Base-by-base conservation (phyloP, 371 early-diverging fungal species). In the Dichotomocladium elegans region DNA sequence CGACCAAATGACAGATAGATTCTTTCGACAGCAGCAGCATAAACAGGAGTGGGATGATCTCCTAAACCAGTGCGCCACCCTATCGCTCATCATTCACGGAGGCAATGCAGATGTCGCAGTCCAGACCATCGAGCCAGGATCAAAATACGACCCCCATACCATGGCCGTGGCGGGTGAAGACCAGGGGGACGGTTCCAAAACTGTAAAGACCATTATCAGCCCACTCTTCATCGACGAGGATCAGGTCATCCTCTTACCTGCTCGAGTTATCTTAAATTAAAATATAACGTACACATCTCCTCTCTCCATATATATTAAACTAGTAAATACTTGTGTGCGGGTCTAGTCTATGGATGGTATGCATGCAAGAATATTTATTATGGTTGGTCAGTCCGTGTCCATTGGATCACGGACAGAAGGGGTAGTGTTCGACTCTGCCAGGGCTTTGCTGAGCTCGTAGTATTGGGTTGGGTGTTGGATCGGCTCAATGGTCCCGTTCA, bases 381-480 rank as follows among this genome's bases (percentile, higher is more conserved):
- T 22, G 4, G n/a, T 30, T 41, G 21, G 28, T 45, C 46, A 40
- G 19, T 53, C 53, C 11, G 45, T 29, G 4, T 53, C 53, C 53
- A 53, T 53, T 10, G 53, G 45, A 26, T 53, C 53, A 0, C 26
- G 25, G 2, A 24, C 46, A 14, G 34, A 10, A 6, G 41, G 28
- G 37, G 37, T 11, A 37, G 9, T 21, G 21, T 37, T 21, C 5
- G 21, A 29, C 2, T 41, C 30, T 21, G 43, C 52, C 1, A 44
- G 34, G 10, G 12, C 27, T 51, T 61, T 81, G 68, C 91, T 89
- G 59, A 85, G 59, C 63, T 97, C 94, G 73, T 89, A 94, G 64
- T 85, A 97, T 66, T 91, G 88, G 66, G 95, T 97, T 3, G 98
- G 98, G 72, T 95, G 96, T 50, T 85, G 81, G 53, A 96, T 88